Percentiles rank a stretch among this genome's conserved stretches.
Conservation (phyloP, 768 basidiomycete species). For the Tylopilus sp. region DNA sequence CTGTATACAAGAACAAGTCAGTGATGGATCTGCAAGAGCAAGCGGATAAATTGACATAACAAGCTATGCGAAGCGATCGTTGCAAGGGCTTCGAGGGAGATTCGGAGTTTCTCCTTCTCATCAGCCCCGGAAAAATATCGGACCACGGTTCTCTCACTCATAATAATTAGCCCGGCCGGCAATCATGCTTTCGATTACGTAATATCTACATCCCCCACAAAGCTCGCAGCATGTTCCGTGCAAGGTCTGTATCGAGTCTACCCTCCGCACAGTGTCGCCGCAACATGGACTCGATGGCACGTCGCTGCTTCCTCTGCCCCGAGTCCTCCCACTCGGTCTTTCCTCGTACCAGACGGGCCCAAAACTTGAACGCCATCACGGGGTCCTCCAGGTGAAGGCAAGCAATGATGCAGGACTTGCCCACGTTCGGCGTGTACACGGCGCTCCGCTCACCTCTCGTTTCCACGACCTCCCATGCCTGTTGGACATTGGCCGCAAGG, state of each 20-base stretch:
- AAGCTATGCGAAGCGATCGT: background rate
- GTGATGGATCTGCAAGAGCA: constrained; percentile 26
- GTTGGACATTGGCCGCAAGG: constrained; percentile 35
- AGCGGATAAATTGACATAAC: constrained; percentile 37
- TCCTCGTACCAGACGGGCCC: constrained; percentile 45
- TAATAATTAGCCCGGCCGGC: background rate
- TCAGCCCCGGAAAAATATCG: background rate
- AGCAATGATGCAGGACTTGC: constrained; percentile 46
- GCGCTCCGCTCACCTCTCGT: constrained; percentile 34
- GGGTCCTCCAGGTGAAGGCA: constrained; percentile 50
- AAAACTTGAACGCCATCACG: constrained; percentile 56
- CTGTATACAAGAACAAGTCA: constrained; percentile 39
- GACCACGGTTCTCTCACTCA: background rate
- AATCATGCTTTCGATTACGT: constrained; percentile 3
- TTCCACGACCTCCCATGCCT: constrained; percentile 41
- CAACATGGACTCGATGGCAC: constrained; percentile 37
- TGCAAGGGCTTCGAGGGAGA: background rate
- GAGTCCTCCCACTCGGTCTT: constrained; percentile 47
- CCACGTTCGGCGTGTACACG: constrained; percentile 45
- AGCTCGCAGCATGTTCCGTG: constrained; percentile 19
- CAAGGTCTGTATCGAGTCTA: constrained; percentile 18
- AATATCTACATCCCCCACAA: constrained; percentile 18
- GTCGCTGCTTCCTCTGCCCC: constrained; percentile 43
- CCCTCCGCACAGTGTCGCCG: constrained; percentile 25
- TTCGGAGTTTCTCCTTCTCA: too few relatives aligned